Percentiles rank a stretch among this genome's conserved stretches.
Conservation (phyloP, 495 filamentous ascomycete genomes). For the Physcia stellaris region DNA sequence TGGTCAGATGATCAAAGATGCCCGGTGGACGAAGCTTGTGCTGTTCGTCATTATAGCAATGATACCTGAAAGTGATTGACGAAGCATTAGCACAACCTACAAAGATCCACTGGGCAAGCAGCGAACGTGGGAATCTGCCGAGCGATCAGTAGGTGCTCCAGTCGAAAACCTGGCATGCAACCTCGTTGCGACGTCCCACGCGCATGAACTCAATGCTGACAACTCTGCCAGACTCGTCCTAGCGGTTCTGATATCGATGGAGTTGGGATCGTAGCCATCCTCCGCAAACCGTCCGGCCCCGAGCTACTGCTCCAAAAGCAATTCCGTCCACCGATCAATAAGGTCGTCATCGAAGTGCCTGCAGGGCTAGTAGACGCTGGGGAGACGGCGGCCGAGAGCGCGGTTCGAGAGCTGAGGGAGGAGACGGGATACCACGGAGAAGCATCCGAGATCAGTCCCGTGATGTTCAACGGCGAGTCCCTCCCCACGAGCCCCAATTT, state of each 20-base stretch:
- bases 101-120: slow-evolving; percentile 52
- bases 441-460: slow-evolving; percentile 48
- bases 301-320: slow-evolving; percentile 79
- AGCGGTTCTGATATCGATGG: slow-evolving; percentile 62
- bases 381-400: slow-evolving; percentile 66
- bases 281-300: slow-evolving; percentile 57
- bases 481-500: not conserved
- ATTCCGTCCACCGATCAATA: slow-evolving; percentile 71
- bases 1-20: slow-evolving; percentile 37
- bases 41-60: slow-evolving; percentile 16
- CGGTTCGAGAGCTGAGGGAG: slow-evolving; percentile 80
- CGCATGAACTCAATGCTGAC: too few relatives aligned
- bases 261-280: slow-evolving; percentile 79
- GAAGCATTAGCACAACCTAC: slow-evolving; percentile 47
- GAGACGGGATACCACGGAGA: slow-evolving; percentile 84
- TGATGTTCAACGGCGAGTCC: slow-evolving; percentile 72
- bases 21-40: slow-evolving; percentile 59
- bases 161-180: not conserved
- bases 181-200: not conserved
- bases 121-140: slow-evolving; percentile 72
- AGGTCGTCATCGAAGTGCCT: slow-evolving; percentile 68
- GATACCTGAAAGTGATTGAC: slow-evolving; percentile 4
- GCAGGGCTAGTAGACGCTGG: slow-evolving; percentile 75
- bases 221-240: slow-evolving; percentile 46
- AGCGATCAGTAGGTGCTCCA: slow-evolving; percentile 39